These are phyloP conservation scores for Psidium friedrichsthalianum DNA, from an alignment of 345 rosid species.

Conservation along the genomic window DNA sequence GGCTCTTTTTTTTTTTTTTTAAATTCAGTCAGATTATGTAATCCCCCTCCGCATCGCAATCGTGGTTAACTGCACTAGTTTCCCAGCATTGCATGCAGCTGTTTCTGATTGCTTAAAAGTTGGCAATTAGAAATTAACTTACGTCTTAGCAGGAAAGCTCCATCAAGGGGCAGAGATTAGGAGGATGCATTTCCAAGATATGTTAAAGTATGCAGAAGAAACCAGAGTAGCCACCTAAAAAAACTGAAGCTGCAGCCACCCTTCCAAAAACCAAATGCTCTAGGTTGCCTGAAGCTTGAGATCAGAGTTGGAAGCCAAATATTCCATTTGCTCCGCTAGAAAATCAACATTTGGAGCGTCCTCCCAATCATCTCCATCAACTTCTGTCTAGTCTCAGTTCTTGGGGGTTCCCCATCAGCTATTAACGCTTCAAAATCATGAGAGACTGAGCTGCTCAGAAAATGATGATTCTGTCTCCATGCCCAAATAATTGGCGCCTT, in stretches of 20 bases:
- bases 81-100: neutral
- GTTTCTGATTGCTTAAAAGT: neutral
- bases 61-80: neutral
- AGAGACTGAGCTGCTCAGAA: conserved; percentile 15
- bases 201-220: neutral
- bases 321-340: conserved; percentile 43
- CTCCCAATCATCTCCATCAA: conserved; percentile 21
- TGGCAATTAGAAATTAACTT: neutral
- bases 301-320: conserved; percentile 20
- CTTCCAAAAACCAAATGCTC: neutral
- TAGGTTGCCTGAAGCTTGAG: neutral
- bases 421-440: conserved; percentile 26
- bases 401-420: conserved; percentile 40
- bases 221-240: neutral
- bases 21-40: neutral
- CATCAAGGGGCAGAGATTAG: neutral
- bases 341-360: conserved; percentile 32
- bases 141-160: neutral
- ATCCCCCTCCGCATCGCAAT: neutral
- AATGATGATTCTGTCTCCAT: conserved; percentile 19
- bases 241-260: neutral
- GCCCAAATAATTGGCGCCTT: conserved; percentile 14
- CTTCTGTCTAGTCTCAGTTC: conserved; percentile 8
- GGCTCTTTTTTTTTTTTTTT: neutral
- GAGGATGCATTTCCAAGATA: neutral